Evolutionary conservation across 2,329 filamentous ascomycete genomes (phyloP), one percentile per base, ranked within the genome.

Genomic region (Aspergillus sp.): DNA sequence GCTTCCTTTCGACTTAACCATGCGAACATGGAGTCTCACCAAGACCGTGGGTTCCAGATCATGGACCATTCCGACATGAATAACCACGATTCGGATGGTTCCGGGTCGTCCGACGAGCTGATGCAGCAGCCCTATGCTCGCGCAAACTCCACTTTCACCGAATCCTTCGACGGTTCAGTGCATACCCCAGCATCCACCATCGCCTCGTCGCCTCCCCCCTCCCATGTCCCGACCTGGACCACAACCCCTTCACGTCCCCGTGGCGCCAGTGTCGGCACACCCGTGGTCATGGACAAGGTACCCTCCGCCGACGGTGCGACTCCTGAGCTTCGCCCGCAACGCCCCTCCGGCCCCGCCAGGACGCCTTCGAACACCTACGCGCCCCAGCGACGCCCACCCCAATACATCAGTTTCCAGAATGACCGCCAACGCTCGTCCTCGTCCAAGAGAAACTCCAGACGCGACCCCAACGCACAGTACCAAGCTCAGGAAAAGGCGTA

Each of bases 401-500:
- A 79, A 42, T 78, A 76, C 47, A 75, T 78, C 36, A 71, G 72
- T 32, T 60, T 75, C 9, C 74, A 76, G 52, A 73, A 69, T 19
- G 76, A 75, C 58, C 77, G 79, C 51, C 77, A 80, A 56, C 79
- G 83, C 55, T 83, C 81, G 7, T 79, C 76, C 6, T 85, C 83
- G 2, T 71, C 77, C 2, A 81, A 80, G 55, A 75, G 84, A 57
- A 66, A 68, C 36, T 70, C 78, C 35, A 75, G 82, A 53, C 72
- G 80, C 57, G 87, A 89, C 63, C 86, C 86, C 9, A 86, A 87
- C 63, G 85, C 85, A 48, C 84, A 88, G 60, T 90, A 89, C 67
- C 79, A 88, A 54, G 89, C 89, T 45, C 90, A 97, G 73, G 93
- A 97, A 72, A 90, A 92, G 68, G 93, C 93, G 52, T 99, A 99